Conservation (phyloP, 2,329 filamentous ascomycete species). For the Colletotrichum eremochloae region DNA sequence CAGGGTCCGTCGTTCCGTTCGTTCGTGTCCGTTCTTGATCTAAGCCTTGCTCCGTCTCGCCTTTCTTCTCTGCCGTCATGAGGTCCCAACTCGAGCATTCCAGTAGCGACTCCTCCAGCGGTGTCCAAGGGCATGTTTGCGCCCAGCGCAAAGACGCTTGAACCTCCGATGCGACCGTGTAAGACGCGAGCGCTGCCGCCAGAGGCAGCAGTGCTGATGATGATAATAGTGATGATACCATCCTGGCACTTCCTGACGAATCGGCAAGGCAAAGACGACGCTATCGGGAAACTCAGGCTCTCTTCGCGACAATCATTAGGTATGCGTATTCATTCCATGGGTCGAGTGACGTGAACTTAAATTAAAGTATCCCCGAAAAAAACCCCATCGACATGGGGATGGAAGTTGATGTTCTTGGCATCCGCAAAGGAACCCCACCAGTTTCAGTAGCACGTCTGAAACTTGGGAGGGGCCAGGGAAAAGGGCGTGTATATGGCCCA, state of each 20-base stretch:
- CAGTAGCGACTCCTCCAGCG: slow-evolving; percentile 24
- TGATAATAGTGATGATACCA: slow-evolving; percentile 5
- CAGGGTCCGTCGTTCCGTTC: background rate
- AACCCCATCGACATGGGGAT: slow-evolving; percentile 8
- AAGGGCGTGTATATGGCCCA: background rate
- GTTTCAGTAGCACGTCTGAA: slow-evolving; percentile 39
- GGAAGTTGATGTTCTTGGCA: slow-evolving; percentile 22
- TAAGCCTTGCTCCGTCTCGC: background rate
- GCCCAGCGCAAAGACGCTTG: slow-evolving; percentile 10
- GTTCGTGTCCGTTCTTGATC: background rate
- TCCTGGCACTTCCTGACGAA: background rate
- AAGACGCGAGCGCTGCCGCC: slow-evolving; percentile 20
- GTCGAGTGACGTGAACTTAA: slow-evolving; percentile 1
- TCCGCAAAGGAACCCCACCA: slow-evolving; percentile 11
- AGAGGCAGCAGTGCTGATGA: background rate
- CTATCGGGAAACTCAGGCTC: background rate
- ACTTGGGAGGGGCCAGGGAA: slow-evolving; percentile 26
- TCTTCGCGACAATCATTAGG: background rate
- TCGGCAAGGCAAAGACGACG: background rate
- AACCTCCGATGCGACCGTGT: slow-evolving; percentile 16
- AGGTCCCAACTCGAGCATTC: slow-evolving; percentile 21
- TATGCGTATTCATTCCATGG: slow-evolving; percentile 4
- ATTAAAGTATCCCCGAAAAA: background rate
- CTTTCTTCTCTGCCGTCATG: background rate
- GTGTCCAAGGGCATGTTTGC: slow-evolving; percentile 24